Base-by-base conservation (phyloP, 2,329 filamentous ascomycete species). In the Trichoderma hamatum region DNA sequence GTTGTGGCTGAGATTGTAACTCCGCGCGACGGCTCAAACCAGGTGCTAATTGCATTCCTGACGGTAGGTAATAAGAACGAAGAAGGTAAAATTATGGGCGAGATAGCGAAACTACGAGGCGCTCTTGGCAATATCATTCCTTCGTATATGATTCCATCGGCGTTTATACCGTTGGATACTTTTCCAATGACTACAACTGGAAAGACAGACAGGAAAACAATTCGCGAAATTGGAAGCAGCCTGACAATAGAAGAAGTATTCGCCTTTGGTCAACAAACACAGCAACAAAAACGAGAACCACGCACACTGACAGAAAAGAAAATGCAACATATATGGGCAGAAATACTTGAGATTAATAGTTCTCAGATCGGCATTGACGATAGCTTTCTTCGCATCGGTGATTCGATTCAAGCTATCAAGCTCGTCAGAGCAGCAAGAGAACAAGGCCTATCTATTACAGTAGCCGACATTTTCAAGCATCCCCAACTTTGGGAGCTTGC, bases 121-220 rank as follows among this genome's bases (percentile, higher is more conserved):
- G 46, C n/a, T 49, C 46, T 49, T 49, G n/a, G n/a, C 26, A 43
- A 67, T 9, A 43, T 62, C 9, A 46, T 65, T 3, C 65, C 70
- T 13, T 32, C 60, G 16, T 69, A 71, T 59, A 70, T 70, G 60
- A 56, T 72, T 2, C 72, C 72, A 1, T 66, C 71, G 5, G 63
- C 66, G 3, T 71, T 65, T n/a, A 61, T 72, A 16, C 61, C 49
- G 1, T 61, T 72, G 11, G 19, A 11, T 4, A 26, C 16, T 24
- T 11, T 56, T 28, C 62, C 62, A 11, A 16, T 55, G 32, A 66
- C 62, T 28, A 16, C 51, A 13, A 30, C 62, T 6, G 49, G 62
- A 19, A 66, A 66, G 32, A 54, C n/a, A 2, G 62, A 66, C 26
- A 26, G 62, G 9, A 54, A 51, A 19, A 32, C 10, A 16, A 24